Evolutionary conservation across 345 rosid genomes (phyloP).

Genomic region (Cardamine occulta): DNA sequence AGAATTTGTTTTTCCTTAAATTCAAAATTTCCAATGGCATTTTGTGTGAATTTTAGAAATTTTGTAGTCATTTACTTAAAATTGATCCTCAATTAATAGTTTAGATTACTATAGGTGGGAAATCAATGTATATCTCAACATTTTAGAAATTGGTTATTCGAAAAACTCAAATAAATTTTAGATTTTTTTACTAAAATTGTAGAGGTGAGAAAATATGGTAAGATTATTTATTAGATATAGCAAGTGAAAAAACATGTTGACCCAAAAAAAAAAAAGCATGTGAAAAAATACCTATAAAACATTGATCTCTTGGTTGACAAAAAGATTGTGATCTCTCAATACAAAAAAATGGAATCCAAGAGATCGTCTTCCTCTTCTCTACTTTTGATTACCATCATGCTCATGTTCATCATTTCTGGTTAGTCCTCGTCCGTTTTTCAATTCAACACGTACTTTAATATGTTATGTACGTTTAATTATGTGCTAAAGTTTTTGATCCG

Average conservation of each 20-base stretch:
- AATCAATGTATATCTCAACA: too few species aligned
- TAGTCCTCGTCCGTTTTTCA: background rate
- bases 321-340: background rate
- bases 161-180: too few species aligned
- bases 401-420: conserved; percentile 26
- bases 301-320: background rate
- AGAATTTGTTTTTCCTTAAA: background rate
- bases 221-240: background rate
- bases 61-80: background rate
- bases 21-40: background rate
- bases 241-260: background rate
- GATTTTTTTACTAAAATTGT: too few species aligned
- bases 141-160: too few species aligned
- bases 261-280: background rate
- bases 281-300: background rate
- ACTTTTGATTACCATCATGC: conserved; percentile 9
- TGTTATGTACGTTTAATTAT: too few species aligned
- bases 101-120: background rate
- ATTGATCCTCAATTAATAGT: background rate
- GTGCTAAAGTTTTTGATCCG: background rate
- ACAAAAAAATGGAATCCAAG: conserved; percentile 19
- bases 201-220: background rate
- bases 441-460: too few species aligned
- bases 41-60: background rate
- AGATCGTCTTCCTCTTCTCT: conserved; percentile 1